Conservation (phyloP, 345 rosid genomes). For the Cardamine occulta region DNA sequence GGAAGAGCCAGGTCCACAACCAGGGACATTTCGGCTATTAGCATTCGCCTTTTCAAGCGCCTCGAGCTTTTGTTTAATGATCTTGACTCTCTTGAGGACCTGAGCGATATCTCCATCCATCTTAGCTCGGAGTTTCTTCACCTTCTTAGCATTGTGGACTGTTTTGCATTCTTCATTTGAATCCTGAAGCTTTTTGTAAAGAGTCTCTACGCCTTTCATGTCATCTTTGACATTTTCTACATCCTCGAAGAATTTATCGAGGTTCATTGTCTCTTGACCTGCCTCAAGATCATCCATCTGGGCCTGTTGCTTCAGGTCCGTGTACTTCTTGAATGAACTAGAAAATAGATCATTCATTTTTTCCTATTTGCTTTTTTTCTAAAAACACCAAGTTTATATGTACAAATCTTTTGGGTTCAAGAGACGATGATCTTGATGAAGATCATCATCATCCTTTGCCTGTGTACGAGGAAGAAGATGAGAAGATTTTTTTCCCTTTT, state of each 20-base stretch:
- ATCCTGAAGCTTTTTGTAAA: constrained; percentile 69
- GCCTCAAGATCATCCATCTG: constrained; percentile 66
- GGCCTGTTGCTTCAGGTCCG: constrained; percentile 66
- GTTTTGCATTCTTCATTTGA: constrained; percentile 75
- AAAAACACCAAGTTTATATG: background rate
- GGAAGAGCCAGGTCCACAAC: constrained; percentile 84
- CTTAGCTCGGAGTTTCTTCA: constrained; percentile 60
- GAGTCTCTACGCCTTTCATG: constrained; percentile 58
- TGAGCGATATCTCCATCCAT: constrained; percentile 70
- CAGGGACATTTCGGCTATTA: constrained; percentile 57
- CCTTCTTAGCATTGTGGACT: constrained; percentile 62
- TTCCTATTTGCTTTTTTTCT: background rate
- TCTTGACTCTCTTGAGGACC: constrained; percentile 67
- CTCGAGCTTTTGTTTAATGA: constrained; percentile 72
- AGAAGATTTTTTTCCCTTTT: background rate
- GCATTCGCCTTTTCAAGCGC: constrained; percentile 71
- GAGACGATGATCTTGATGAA: constrained; percentile 22
- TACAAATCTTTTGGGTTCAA: constrained; percentile 19
- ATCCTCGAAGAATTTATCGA: constrained; percentile 80
- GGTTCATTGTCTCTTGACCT: constrained; percentile 60
- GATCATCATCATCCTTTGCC: constrained; percentile 25
- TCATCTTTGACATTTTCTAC: constrained; percentile 76
- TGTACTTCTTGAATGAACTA: constrained; percentile 74
- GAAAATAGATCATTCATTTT: constrained; percentile 88
- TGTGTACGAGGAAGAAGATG: constrained; percentile 18